Base-by-base conservation (phyloP, 768 basidiomycete species). In the Auriscalpium orientale region DNA sequence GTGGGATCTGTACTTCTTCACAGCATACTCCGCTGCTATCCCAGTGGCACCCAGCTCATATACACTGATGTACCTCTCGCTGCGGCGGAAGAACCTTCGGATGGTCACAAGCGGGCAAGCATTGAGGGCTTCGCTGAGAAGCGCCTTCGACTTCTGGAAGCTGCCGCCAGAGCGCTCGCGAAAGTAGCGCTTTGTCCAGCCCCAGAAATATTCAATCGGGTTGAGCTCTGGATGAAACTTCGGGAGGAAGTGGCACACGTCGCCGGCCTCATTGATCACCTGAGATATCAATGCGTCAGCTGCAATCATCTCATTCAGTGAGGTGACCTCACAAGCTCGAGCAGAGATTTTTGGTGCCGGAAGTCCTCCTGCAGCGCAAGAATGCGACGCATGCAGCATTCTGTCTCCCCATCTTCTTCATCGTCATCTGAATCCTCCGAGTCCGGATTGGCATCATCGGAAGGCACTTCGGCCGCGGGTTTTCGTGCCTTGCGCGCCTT, bases 321-420 rank as follows among this genome's bases (percentile, higher is more conserved):
- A 13, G 10, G n/a, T 10, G 38, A 34, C 49, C 54, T 21, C 2
- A 59, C 62, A 28, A 57, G 36, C 49, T 63, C 51, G 45, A 63
- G 57, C 20, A 62, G 49, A 6, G 60, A 63, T 38, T 58, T 58
- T 18, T 63, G 20, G 1, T 47, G 22, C 18, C 49, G 46, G 46
- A 62, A 64, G 48, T 64, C 61, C 1, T 48, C 28, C 45, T 64
- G 62, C 12, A 38, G 50, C 4, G 57, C 51, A 12, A 64, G 46
- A 16, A 64, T 48, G 5, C 62, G 61, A 8, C 46, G 51, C 58
- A 62, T 57, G 56, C 62, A 64, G 36, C 62, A 62, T 21, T 64
- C 58, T n/a, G n/a, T n/a, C n/a, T n/a, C n/a, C n/a, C n/a, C n/a
- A n/a, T n/a, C n/a, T n/a, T n/a, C n/a, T n/a, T n/a, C n/a, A n/a